These are phyloP conservation scores for Coemansia reversa DNA, from an alignment of 192 early-diverging fungal species.

Conservation along the genomic window DNA sequence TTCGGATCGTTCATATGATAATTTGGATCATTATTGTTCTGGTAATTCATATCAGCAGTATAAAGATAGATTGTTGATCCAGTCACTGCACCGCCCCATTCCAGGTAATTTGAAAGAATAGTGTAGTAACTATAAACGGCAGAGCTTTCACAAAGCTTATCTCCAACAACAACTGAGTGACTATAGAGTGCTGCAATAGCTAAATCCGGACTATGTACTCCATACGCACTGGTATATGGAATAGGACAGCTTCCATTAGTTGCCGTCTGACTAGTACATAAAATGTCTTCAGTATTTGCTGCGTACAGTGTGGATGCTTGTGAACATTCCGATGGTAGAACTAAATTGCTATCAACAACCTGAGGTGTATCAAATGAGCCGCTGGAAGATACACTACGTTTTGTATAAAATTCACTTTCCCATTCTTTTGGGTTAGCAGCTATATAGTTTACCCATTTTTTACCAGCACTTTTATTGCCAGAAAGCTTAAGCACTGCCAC, in stretches of 20 bases:
- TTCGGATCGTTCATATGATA: conserved; percentile 31
- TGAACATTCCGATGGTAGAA: conserved; percentile 16
- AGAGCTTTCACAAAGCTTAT: conserved; percentile 26
- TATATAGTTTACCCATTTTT: conserved; percentile 43
- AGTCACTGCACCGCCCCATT: conserved; percentile 44
- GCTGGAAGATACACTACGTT: conserved; percentile 4
- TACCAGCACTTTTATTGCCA: not conserved
- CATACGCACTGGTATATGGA: conserved; percentile 38
- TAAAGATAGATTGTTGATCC: conserved; percentile 44
- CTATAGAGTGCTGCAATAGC: conserved; percentile 43
- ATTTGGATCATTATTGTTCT: conserved; percentile 39
- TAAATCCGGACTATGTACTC: conserved; percentile 27
- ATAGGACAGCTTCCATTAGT: conserved; percentile 13
- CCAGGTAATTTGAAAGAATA: conserved; percentile 39
- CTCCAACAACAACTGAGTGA: conserved; percentile 40
- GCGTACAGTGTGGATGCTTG: conserved; percentile 25
- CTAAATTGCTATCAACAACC: conserved; percentile 5
- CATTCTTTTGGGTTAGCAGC: conserved; percentile 39
- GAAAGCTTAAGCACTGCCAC: conserved; percentile 32
- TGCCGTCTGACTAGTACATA: conserved; percentile 23
- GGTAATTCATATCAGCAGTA: conserved; percentile 25
- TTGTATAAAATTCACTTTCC: conserved; percentile 27
- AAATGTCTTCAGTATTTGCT: conserved; percentile 28
- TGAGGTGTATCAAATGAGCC: conserved; percentile 13
- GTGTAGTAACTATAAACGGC: conserved; percentile 44